A percentile compares a stretch with the other conserved stretches of the same genome.
phyloP scores from a whole-genome alignment of 1,284 basidiomycete genomes.

The Phenoliferia sp. region DNA sequence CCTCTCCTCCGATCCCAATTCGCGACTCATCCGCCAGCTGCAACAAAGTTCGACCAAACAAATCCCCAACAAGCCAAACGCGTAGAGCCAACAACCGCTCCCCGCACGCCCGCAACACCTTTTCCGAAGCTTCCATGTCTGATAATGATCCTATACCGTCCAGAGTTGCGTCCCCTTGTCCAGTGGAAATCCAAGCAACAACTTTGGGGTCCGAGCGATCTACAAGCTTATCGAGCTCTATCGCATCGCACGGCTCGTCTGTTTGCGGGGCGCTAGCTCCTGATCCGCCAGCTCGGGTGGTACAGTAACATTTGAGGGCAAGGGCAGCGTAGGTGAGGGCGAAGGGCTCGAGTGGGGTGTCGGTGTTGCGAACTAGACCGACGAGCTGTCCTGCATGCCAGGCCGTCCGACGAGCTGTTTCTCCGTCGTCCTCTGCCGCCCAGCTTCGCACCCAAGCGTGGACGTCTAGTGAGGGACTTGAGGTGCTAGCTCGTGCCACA shows the following conservation, averaged over 20 bases:
- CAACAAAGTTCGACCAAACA: constrained; percentile 19
- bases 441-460: constrained; percentile 7
- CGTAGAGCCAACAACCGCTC: constrained; percentile 10
- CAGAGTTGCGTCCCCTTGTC: background rate
- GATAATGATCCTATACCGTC: constrained; percentile 3
- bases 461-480: background rate
- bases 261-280: background rate
- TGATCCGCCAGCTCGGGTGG: too few species aligned
- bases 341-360: constrained; percentile 30
- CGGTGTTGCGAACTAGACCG: constrained; percentile 8
- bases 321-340: constrained; percentile 22
- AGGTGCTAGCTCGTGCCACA: constrained; percentile 14
- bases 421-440: constrained; percentile 13
- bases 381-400: constrained; percentile 31
- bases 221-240: constrained; percentile 21
- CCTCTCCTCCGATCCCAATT: background rate
- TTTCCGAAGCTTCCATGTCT: constrained; percentile 6
- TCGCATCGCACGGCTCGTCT: background rate
- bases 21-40: constrained; percentile 2
- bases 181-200: constrained; percentile 9
- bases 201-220: constrained; percentile 14
- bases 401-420: constrained; percentile 17
- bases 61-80: constrained; percentile 29
- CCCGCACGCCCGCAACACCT: constrained; percentile 4
- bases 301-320: constrained; percentile 15